Evolutionary conservation across 148 eudicot genomes (phyloP).

Genomic region (Rhododendron ovatum): DNA sequence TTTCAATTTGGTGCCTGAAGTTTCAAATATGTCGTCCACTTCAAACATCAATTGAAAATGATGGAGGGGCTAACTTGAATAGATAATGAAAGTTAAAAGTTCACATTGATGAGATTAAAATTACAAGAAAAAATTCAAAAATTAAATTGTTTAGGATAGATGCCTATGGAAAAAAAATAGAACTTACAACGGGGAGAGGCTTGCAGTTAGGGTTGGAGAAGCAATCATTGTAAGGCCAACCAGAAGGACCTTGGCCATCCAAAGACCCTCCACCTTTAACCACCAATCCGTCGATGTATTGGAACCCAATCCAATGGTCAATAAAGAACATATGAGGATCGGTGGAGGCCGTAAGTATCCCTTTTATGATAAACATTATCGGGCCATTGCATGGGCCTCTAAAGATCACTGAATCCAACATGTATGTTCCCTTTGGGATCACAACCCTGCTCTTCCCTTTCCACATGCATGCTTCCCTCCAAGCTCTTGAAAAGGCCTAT

Average conservation of each 20-base stretch:
- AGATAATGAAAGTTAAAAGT: not conserved
- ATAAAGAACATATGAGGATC: conserved; percentile 9
- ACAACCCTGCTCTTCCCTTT: conserved; percentile 27
- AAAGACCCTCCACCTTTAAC: conserved; percentile 44
- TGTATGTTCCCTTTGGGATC: conserved; percentile 36
- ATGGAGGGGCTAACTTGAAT: not conserved
- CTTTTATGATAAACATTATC: conserved; percentile 25
- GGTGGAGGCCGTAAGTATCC: conserved; percentile 39
- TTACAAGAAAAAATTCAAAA: not conserved
- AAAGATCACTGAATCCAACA: conserved; percentile 24
- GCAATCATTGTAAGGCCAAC: conserved; percentile 35
- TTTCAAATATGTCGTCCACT: not conserved
- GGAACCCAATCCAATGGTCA: conserved; percentile 45
- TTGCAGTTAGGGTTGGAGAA: conserved; percentile 11
- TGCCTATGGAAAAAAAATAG: not conserved
- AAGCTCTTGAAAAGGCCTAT: conserved; percentile 53
- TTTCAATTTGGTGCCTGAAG: not conserved
- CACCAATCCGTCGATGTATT: conserved; percentile 25
- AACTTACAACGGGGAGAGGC: conserved; percentile 39
- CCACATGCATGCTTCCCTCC: conserved; percentile 53
- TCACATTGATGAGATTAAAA: not conserved
- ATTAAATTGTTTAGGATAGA: not conserved
- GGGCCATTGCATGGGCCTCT: conserved; percentile 48
- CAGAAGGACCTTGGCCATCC: conserved; percentile 42
- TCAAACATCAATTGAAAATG: not conserved